phyloP scores from a whole-genome alignment of 805 yeast species.

The Cyberlindnera saturnus region DNA sequence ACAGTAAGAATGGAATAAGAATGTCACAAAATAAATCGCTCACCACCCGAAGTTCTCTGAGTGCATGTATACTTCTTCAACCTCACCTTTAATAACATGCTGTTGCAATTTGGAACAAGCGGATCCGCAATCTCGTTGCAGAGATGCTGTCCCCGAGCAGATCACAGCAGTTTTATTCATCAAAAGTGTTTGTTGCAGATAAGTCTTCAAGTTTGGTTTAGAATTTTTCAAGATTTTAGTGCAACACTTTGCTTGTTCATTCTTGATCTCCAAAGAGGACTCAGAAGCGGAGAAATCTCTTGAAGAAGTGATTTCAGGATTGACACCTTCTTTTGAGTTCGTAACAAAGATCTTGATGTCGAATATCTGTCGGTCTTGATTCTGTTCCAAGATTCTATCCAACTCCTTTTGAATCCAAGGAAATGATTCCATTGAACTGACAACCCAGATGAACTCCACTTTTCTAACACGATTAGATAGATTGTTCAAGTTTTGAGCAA shows the following conservation, averaged over 20 bases:
- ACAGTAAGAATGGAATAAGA: too few relatives aligned
- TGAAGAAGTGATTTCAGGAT: background rate
- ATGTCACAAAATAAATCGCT: background rate
- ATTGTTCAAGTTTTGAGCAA: slow-evolving; percentile 8
- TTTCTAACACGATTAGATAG: slow-evolving; percentile 18
- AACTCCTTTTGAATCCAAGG: slow-evolving; percentile 37
- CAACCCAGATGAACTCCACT: slow-evolving; percentile 41
- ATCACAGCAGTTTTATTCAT: slow-evolving; percentile 34
- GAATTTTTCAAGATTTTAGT: slow-evolving; percentile 6
- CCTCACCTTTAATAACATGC: slow-evolving; percentile 19
- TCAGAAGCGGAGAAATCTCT: background rate
- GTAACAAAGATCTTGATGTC: slow-evolving; percentile 25
- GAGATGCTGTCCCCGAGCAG: slow-evolving; percentile 39
- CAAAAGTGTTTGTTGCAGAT: slow-evolving; percentile 1
- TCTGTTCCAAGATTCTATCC: background rate
- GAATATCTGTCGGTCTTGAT: slow-evolving; percentile 1
- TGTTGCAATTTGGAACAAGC: slow-evolving; percentile 37
- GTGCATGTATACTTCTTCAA: slow-evolving; percentile 43
- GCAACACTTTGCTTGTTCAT: background rate
- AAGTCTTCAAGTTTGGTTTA: slow-evolving; percentile 13
- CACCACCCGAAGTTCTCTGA: slow-evolving; percentile 46
- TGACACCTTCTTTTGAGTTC: slow-evolving; percentile 11
- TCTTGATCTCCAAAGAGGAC: background rate
- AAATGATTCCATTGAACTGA: slow-evolving; percentile 28
- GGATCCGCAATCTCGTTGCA: slow-evolving; percentile 34